These are phyloP conservation scores for Cladosporium sp. DNA, from an alignment of 2,329 filamentous ascomycete genomes.

Conservation along the genomic window DNA sequence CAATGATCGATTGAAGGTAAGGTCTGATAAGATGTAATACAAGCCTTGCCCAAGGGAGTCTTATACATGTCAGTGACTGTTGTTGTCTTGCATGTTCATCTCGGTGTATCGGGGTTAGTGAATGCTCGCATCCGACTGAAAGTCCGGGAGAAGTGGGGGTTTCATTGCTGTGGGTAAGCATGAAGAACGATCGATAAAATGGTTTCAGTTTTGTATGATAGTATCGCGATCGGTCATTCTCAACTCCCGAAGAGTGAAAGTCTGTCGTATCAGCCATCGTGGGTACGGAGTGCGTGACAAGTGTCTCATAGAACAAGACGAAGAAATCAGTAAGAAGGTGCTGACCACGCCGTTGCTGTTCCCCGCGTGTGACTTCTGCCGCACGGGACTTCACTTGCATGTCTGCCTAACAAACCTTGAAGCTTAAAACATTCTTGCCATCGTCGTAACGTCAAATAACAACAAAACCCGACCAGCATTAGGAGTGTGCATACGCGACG, in stretches of 20 bases:
- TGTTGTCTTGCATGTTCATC: conserved; percentile 7
- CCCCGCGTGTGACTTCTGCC: conserved; percentile 5
- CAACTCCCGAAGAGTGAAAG: not conserved
- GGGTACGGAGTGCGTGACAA: not conserved
- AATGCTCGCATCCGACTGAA: not conserved
- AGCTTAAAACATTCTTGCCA: not conserved
- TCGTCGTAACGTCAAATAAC: not conserved
- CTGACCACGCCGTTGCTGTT: not conserved
- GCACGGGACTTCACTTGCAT: conserved; percentile 2
- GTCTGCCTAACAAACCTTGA: not conserved
- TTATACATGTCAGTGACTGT: not conserved
- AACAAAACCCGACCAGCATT: not conserved
- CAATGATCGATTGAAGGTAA: not conserved
- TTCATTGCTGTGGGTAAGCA: not conserved
- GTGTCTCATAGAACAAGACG: not conserved
- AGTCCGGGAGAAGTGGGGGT: conserved; percentile 5
- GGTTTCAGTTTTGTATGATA: not conserved
- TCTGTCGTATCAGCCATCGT: not conserved
- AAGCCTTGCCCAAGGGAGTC: not conserved
- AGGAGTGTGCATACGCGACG: not conserved
- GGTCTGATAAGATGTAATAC: not conserved
- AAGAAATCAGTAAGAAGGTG: not conserved
- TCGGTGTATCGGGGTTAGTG: conserved; percentile 8
- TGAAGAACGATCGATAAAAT: not conserved
- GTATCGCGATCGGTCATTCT: too few relatives aligned